Evolutionary conservation across 2,329 filamentous ascomycete genomes (phyloP), one percentile per base, ranked within the genome.

Genomic region (Sphaerostilbella broomeana): DNA sequence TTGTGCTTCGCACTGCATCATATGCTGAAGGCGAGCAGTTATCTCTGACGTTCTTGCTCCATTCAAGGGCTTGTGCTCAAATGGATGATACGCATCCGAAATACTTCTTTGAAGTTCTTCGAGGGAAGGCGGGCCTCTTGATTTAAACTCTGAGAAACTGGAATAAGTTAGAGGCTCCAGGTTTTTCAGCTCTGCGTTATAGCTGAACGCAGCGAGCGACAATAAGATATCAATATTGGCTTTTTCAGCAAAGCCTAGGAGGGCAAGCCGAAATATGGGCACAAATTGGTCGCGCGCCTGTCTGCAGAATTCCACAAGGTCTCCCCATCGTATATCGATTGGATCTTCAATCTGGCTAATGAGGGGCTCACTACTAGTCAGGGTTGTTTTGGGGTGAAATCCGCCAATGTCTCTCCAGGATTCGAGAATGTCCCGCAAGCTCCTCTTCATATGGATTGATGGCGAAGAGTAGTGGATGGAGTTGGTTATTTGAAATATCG

Each of bases 141-240:
- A 38, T 19, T 19, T 33, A 17, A 54, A 53, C 6, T 24, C 33
- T 9, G 24, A 10, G 7, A 49, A 52, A 1, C 20, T 15, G 1
- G 32, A 3, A 17, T 40, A 32, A 1, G 0, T 18, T 3, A 51
- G 49, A 5, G 31, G 24, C 5, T 43, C 28, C 2, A 52, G 8
- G 1, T 6, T 1, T 3, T 18, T 38, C 4, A 52, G 11, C 3
- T 16, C 13, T 5, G 15, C 15, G 2, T 35, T 40, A 13, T 29
- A 22, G 0, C 16, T 38, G 0, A 54, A 27, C 12, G 43, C 41
- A 4, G 46, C 43, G 2, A 54, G 28, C 22, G 45, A 46, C 1
- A 10, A 20, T 0, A 53, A 12, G 4, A 48, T 6, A 0, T 11
- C 30, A 22, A 48, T 38, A 4, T 49, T 17, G 9, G 13, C 5